Evolutionary conservation across 2,329 filamentous ascomycete species (phyloP).

Genomic region (Cordyceps tenuipes): DNA sequence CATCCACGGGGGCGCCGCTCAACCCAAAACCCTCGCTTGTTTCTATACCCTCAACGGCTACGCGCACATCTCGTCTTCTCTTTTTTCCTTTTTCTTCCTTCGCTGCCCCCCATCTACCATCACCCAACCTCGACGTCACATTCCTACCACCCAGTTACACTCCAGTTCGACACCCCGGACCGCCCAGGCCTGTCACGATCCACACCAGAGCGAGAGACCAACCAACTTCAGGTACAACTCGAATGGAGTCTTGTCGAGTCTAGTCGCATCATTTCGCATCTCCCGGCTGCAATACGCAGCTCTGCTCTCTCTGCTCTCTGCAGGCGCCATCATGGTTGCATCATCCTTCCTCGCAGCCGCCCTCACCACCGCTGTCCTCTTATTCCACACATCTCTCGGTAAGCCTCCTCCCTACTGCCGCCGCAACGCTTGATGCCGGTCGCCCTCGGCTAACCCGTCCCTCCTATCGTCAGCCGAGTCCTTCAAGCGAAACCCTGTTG

Average conservation of each 20-base stretch:
- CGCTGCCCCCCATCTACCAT: not conserved
- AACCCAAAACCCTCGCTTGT: constrained; percentile 6
- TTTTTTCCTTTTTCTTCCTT: not conserved
- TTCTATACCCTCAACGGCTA: not conserved
- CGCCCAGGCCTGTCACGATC: not conserved
- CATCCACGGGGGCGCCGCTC: not conserved
- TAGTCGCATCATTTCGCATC: not conserved
- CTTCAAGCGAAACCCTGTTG: constrained; percentile 65
- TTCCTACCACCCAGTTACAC: not conserved
- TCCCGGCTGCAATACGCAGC: not conserved
- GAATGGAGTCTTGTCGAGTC: constrained; percentile 1
- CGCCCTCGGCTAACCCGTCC: constrained; percentile 9
- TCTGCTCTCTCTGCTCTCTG: not conserved
- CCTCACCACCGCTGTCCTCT: constrained; percentile 22
- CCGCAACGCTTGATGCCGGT: not conserved
- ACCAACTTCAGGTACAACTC: not conserved
- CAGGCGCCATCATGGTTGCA: constrained; percentile 23
- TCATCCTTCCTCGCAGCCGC: constrained; percentile 24
- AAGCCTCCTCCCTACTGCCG: constrained; percentile 11
- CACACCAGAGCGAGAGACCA: not conserved
- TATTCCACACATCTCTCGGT: constrained; percentile 26
- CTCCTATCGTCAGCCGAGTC: constrained; percentile 51
- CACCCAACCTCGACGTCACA: not conserved
- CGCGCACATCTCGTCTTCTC: not conserved
- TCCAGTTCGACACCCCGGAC: not conserved